Conservation (phyloP, 495 filamentous ascomycete species). For the Penicillium manginii region DNA sequence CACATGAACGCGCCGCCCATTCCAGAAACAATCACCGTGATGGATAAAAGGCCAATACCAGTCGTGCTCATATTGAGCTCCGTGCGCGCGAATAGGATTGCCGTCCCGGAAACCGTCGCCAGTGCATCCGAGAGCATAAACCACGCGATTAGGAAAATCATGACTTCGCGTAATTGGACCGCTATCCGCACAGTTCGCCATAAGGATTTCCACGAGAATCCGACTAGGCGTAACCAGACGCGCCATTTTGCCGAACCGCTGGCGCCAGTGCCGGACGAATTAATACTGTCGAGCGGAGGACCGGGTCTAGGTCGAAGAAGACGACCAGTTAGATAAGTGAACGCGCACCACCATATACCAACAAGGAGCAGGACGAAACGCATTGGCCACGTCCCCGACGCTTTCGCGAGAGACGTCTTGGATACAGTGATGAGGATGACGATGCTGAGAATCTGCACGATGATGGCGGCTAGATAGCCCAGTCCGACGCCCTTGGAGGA, state of each 20-base stretch:
- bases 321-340: conserved; percentile 79
- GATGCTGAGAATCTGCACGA: conserved; percentile 76
- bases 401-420: conserved; percentile 56
- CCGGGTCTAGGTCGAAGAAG: conserved; percentile 85
- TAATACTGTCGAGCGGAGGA: conserved; percentile 58
- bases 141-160: conserved; percentile 85
- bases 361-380: conserved; percentile 78
- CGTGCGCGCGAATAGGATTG: conserved; percentile 91
- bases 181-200: conserved; percentile 78
- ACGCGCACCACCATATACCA: conserved; percentile 86
- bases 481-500: conserved; percentile 81
- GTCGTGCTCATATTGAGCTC: conserved; percentile 78
- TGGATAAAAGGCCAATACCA: conserved; percentile 77
- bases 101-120: conserved; percentile 86
- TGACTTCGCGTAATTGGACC: conserved; percentile 71
- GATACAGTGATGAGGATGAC: conserved; percentile 66
- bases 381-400: conserved; percentile 51
- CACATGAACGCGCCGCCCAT: conserved; percentile 84
- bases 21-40: conserved; percentile 77
- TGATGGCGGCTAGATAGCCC: conserved; percentile 76
- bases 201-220: conserved; percentile 80
- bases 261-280: conserved; percentile 13
- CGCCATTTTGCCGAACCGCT: conserved; percentile 30
- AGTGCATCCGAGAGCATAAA: conserved; percentile 88
- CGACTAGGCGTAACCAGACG: conserved; percentile 56